These are phyloP conservation scores for Talaromyces atroroseus DNA, from an alignment of 2,329 filamentous ascomycete genomes.

Conservation along the genomic window DNA sequence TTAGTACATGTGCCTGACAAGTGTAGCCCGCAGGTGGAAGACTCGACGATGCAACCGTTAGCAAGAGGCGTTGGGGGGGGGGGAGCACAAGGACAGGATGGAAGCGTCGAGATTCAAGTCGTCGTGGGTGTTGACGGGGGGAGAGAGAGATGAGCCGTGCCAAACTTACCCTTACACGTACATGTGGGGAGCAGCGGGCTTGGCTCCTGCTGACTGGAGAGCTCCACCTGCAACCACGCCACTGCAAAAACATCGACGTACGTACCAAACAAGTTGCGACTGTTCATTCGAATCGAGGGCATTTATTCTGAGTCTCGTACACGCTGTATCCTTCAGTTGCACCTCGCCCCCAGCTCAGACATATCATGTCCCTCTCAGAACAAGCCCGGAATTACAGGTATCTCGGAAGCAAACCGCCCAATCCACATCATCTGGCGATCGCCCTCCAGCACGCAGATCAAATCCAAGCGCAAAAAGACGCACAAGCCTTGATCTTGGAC, in stretches of 20 bases:
- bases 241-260: not conserved
- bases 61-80: not conserved
- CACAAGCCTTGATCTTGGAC: conserved; percentile 68
- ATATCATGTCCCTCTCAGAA: not conserved
- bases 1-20: not conserved
- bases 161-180: too few relatives aligned
- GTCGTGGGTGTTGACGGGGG: not conserved
- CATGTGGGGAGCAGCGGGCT: not conserved
- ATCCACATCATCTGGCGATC: conserved; percentile 50
- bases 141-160: not conserved
- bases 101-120: not conserved
- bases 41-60: not conserved
- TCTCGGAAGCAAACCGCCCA: conserved; percentile 22
- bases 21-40: too few relatives aligned
- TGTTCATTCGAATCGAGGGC: too few relatives aligned
- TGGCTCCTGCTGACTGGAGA: not conserved
- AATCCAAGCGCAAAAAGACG: conserved; percentile 74
- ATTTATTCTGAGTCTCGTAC: too few relatives aligned
- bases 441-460: conserved; percentile 77
- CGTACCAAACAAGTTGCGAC: too few relatives aligned
- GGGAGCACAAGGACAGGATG: not conserved
- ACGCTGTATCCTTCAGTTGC: not conserved
- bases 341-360: not conserved
- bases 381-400: conserved; percentile 26
- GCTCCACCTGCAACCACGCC: not conserved